These are phyloP conservation scores for Alloteropsis angusta DNA, from an alignment of 202 grass and related monocot species.

Conservation along the genomic window DNA sequence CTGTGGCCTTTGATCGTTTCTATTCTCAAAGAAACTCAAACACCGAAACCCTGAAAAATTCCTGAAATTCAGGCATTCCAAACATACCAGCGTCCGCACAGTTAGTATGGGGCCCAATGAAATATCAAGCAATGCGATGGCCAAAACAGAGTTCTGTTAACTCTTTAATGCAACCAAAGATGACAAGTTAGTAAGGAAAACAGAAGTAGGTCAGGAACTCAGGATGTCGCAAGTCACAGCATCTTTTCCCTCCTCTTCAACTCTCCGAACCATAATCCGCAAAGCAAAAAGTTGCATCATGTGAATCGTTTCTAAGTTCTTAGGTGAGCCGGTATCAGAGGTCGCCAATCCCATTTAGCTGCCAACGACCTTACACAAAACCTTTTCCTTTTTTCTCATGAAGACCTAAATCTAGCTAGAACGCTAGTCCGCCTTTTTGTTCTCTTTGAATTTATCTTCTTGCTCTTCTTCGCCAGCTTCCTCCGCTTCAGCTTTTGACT, in stretches of 20 bases:
- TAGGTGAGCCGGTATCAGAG: conserved; percentile 6
- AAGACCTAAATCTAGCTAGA: neutral
- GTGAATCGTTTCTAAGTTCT: conserved; percentile 20
- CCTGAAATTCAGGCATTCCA: neutral
- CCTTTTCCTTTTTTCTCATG: neutral
- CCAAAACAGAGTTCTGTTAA: neutral
- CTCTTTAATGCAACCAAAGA: neutral
- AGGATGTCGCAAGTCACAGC: neutral
- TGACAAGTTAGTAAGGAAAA: neutral
- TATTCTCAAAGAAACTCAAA: too few species aligned
- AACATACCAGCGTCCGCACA: neutral
- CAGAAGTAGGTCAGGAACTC: neutral
- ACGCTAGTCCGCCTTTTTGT: conserved; percentile 58
- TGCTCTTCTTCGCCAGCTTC: conserved; percentile 27
- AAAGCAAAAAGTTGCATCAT: conserved; percentile 5
- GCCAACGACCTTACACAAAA: conserved; percentile 4
- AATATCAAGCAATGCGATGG: neutral
- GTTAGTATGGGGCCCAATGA: neutral
- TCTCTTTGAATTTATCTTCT: neutral
- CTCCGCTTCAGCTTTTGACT: conserved; percentile 41
- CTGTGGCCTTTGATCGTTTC: neutral
- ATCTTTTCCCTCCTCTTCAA: conserved; percentile 1
- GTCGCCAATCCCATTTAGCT: neutral
- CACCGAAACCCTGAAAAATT: too few species aligned
- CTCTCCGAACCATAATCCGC: conserved; percentile 6